Evolutionary conservation across 345 rosid genomes (phyloP).

Genomic region (Firmiana major): DNA sequence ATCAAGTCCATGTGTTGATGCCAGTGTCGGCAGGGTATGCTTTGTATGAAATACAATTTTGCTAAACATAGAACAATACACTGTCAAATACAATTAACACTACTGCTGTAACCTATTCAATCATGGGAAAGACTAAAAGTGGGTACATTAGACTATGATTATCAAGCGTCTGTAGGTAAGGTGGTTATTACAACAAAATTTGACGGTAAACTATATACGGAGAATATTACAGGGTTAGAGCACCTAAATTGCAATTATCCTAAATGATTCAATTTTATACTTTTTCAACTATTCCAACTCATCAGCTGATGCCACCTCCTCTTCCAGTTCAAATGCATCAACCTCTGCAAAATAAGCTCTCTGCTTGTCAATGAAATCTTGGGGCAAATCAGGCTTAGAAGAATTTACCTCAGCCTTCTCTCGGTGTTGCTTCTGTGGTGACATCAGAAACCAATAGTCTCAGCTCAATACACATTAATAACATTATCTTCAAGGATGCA

Average conservation of each 20-base stretch:
- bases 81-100: too few relatives aligned
- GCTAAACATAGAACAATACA: neutral
- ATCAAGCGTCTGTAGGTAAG: neutral
- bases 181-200: neutral
- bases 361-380: constrained; percentile 10
- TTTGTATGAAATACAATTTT: neutral
- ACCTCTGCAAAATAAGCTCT: constrained; percentile 8
- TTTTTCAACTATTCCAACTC: constrained; percentile 1
- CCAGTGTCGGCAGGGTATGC: neutral
- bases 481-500: neutral
- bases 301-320: constrained; percentile 2
- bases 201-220: neutral
- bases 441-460: neutral
- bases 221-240: neutral
- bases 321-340: constrained; percentile 8
- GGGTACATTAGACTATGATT: neutral
- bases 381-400: neutral
- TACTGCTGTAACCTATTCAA: neutral
- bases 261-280: neutral
- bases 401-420: neutral
- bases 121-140: neutral
- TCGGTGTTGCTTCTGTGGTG: neutral
- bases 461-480: neutral
- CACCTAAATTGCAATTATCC: neutral
- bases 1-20: neutral